Conservation (phyloP, 495 filamentous ascomycete genomes). For the Neurospora pannonica region DNA sequence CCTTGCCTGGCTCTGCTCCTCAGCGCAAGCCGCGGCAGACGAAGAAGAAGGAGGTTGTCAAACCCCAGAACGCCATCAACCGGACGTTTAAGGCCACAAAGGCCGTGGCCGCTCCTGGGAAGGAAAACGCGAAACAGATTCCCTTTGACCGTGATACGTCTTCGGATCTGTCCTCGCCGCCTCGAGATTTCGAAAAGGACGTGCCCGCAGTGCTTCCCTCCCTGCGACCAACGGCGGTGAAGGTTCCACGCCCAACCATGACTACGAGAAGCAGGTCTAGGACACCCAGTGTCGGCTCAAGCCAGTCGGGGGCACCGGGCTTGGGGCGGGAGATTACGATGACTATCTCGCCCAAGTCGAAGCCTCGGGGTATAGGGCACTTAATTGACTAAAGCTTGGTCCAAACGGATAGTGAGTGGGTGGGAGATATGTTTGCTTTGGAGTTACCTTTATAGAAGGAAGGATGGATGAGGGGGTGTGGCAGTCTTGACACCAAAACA, state of each 20-base stretch:
- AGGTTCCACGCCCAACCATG: background rate
- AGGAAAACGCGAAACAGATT: constrained; percentile 10
- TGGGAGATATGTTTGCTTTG: background rate
- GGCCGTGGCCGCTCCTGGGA: constrained; percentile 1
- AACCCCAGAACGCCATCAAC: constrained; percentile 26
- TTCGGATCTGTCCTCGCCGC: constrained; percentile 15
- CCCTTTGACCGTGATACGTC: constrained; percentile 7
- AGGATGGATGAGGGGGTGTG: background rate
- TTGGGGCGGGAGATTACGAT: constrained; percentile 2
- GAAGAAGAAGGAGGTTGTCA: constrained; percentile 26
- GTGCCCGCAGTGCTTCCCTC: constrained; percentile 11
- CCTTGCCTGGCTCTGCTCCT: constrained; percentile 5
- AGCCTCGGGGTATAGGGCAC: constrained; percentile 31
- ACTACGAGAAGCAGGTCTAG: background rate
- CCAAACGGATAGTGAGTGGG: background rate
- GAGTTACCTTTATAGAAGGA: background rate
- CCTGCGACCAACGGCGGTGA: constrained; percentile 11
- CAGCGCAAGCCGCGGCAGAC: constrained; percentile 26
- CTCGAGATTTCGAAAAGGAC: constrained; percentile 6
- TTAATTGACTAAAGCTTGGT: constrained; percentile 26
- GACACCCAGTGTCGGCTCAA: constrained; percentile 1
- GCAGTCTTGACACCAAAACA: background rate
- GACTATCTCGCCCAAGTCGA: constrained; percentile 36
- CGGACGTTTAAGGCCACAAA: constrained; percentile 37
- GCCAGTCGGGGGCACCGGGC: background rate